Evolutionary conservation across 805 yeast species (phyloP).

Genomic region (Candida silvicultrix): DNA sequence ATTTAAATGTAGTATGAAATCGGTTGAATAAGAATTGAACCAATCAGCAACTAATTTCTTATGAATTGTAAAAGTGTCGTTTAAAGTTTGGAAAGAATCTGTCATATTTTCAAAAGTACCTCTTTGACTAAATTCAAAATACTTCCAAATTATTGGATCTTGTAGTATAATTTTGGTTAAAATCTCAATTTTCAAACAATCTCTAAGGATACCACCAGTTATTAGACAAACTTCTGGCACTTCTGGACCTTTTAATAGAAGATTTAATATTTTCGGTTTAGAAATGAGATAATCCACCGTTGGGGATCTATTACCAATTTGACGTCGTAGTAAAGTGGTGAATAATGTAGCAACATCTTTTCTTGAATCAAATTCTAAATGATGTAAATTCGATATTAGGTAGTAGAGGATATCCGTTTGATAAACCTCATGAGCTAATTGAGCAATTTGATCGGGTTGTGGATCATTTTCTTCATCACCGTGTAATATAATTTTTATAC

Average conservation of each 20-base stretch:
- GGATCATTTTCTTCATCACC: constrained; percentile 65
- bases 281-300: constrained; percentile 77
- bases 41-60: constrained; percentile 67
- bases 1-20: constrained; percentile 60
- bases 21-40: constrained; percentile 45
- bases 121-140: constrained; percentile 68
- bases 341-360: constrained; percentile 75
- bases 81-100: constrained; percentile 76
- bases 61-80: constrained; percentile 64
- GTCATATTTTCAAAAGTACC: constrained; percentile 87
- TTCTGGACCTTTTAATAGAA: constrained; percentile 70
- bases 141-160: constrained; percentile 70
- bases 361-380: constrained; percentile 82
- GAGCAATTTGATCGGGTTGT: constrained; percentile 46
- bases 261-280: constrained; percentile 57
- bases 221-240: constrained; percentile 64
- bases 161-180: constrained; percentile 54
- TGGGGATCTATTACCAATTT: constrained; percentile 65
- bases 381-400: constrained; percentile 51
- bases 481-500: constrained; percentile 56
- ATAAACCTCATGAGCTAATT: constrained; percentile 75
- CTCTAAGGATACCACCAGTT: constrained; percentile 75
- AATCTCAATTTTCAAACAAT: constrained; percentile 74
- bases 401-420: constrained; percentile 60
- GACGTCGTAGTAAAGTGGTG: constrained; percentile 70